Evolutionary conservation across 2,329 filamentous ascomycete species (phyloP).

Genomic region (Aspergillus texensis): DNA sequence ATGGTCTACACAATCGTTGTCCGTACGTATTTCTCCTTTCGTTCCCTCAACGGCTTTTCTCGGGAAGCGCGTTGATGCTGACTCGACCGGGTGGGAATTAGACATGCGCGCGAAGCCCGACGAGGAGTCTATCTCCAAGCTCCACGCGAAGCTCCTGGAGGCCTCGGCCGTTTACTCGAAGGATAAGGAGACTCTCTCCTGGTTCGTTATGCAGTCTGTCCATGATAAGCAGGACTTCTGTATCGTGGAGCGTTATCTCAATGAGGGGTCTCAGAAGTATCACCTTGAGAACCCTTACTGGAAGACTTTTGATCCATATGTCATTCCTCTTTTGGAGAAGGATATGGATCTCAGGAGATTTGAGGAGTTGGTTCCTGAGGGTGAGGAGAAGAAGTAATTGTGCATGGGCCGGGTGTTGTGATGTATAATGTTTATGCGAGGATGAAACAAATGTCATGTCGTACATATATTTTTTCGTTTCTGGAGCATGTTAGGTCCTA

Average conservation of each 20-base stretch:
- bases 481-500: neutral
- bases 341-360: constrained; percentile 70
- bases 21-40: constrained; percentile 22
- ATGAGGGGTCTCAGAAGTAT: constrained; percentile 63
- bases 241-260: constrained; percentile 73
- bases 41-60: no score
- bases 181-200: constrained; percentile 70
- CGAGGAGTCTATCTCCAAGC: constrained; percentile 63
- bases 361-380: constrained; percentile 58
- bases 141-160: constrained; percentile 73
- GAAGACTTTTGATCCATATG: constrained; percentile 76
- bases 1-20: constrained; percentile 37
- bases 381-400: neutral
- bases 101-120: constrained; percentile 69
- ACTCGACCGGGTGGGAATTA: neutral
- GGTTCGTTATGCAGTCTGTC: constrained; percentile 78
- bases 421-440: neutral
- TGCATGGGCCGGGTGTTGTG: neutral
- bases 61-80: no score
- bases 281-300: constrained; percentile 72
- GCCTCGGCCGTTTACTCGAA: constrained; percentile 72
- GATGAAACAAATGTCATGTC: neutral
- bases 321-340: constrained; percentile 67
- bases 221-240: constrained; percentile 70
- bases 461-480: neutral